phyloP scores from a whole-genome alignment of 192 early-diverging fungal species.

The Dispira parvispora region DNA sequence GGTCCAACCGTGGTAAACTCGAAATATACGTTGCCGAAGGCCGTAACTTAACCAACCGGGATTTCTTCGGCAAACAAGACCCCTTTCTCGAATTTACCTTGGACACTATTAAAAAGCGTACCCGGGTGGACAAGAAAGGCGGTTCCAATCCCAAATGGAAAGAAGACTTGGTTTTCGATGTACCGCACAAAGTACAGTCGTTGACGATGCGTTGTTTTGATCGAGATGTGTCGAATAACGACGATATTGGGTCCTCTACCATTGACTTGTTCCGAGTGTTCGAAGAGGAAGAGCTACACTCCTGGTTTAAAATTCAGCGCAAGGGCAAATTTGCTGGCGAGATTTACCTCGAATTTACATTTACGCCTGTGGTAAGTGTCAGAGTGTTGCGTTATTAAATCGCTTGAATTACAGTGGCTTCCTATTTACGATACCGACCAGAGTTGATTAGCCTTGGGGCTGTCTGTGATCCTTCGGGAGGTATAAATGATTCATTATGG shows the following conservation, averaged over 20 bases:
- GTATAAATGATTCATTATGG: not conserved
- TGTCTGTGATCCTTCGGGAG: not conserved
- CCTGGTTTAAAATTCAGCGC: constrained; percentile 25
- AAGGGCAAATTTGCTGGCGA: constrained; percentile 24
- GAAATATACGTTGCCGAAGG: constrained; percentile 26
- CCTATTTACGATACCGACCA: not conserved
- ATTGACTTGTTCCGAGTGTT: constrained; percentile 25
- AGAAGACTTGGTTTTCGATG: constrained; percentile 20
- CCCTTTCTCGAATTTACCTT: constrained; percentile 21
- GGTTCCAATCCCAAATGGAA: constrained; percentile 28
- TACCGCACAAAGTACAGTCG: constrained; percentile 22
- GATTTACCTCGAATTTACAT: constrained; percentile 28
- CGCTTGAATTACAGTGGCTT: not conserved
- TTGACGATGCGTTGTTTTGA: constrained; percentile 22
- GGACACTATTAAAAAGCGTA: constrained; percentile 23
- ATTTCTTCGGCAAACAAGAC: constrained; percentile 25
- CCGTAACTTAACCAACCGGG: constrained; percentile 23
- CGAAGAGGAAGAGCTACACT: constrained; percentile 26
- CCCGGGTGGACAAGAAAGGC: constrained; percentile 29
- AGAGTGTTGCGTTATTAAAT: constrained; percentile 3
- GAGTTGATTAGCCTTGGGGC: not conserved
- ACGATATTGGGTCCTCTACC: constrained; percentile 23
- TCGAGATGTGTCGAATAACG: constrained; percentile 20
- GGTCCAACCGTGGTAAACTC: constrained; percentile 15
- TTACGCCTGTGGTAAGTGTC: constrained; percentile 21